These are phyloP conservation scores for Colletotrichum navitas DNA, from an alignment of 2,329 filamentous ascomycete species.

Conservation along the genomic window DNA sequence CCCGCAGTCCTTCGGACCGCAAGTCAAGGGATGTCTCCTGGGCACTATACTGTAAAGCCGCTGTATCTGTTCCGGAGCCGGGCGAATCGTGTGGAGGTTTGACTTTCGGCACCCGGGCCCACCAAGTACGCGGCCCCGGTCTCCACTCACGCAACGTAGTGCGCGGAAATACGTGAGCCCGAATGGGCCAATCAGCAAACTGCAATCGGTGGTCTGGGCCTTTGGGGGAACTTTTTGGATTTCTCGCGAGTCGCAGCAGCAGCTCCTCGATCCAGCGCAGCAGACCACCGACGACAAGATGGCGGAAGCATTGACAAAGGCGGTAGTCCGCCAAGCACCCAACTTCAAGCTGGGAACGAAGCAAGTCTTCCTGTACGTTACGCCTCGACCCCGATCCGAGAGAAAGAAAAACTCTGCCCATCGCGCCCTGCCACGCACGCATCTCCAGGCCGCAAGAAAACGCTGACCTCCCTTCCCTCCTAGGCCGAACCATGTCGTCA, in stretches of 20 bases:
- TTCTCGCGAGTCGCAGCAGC: slow-evolving; percentile 15
- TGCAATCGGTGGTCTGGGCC: slow-evolving; percentile 1
- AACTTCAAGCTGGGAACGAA: slow-evolving; percentile 65
- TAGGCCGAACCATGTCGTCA: slow-evolving; percentile 86
- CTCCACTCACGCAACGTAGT: not conserved
- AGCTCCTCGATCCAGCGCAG: slow-evolving; percentile 7
- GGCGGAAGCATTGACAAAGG: slow-evolving; percentile 55
- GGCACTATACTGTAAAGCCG: not conserved
- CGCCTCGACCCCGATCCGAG: not conserved
- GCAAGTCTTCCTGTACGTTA: slow-evolving; percentile 67
- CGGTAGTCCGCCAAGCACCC: slow-evolving; percentile 55
- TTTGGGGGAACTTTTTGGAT: slow-evolving; percentile 36
- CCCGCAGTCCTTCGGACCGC: too few relatives aligned
- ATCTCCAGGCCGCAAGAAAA: not conserved
- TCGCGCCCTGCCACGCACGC: not conserved
- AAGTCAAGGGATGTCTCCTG: too few relatives aligned
- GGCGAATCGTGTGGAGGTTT: not conserved
- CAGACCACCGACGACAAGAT: slow-evolving; percentile 48
- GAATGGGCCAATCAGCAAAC: slow-evolving; percentile 34
- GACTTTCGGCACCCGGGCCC: not conserved
- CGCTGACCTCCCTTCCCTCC: slow-evolving; percentile 3
- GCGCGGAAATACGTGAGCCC: slow-evolving; percentile 32
- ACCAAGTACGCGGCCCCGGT: not conserved
- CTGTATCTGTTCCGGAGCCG: not conserved
- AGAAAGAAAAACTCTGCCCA: not conserved